phyloP scores from a whole-genome alignment of 768 basidiomycete species.

The Tricholoma bakamatsutake region DNA sequence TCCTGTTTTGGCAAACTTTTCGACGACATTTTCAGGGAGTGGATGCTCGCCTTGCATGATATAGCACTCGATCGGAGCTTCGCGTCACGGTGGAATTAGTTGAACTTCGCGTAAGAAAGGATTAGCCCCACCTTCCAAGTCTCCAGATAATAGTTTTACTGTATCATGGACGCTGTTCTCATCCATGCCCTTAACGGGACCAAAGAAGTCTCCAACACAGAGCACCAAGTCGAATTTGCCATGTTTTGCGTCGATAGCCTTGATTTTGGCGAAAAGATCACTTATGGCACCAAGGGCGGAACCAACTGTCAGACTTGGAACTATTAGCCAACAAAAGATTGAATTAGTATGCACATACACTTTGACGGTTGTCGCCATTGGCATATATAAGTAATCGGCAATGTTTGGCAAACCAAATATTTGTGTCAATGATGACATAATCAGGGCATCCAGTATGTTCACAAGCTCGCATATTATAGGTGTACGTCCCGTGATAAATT shows the following conservation, averaged over 20 bases:
- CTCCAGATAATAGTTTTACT: slow-evolving; percentile 56
- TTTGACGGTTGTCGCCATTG: slow-evolving; percentile 28
- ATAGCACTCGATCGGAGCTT: slow-evolving; percentile 88
- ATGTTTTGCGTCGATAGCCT: slow-evolving; percentile 82
- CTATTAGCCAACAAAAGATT: slow-evolving; percentile 1
- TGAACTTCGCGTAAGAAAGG: background rate
- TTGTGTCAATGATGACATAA: background rate
- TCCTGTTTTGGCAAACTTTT: slow-evolving; percentile 67
- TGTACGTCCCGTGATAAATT: no score
- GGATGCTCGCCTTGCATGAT: slow-evolving; percentile 84
- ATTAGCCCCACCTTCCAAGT: slow-evolving; percentile 49
- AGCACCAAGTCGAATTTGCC: slow-evolving; percentile 87
- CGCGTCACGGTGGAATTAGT: slow-evolving; percentile 3
- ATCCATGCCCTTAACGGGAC: slow-evolving; percentile 34
- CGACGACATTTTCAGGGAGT: slow-evolving; percentile 66
- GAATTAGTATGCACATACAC: slow-evolving; percentile 20
- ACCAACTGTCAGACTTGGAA: slow-evolving; percentile 64
- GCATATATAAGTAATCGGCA: no score
- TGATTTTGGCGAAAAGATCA: slow-evolving; percentile 76
- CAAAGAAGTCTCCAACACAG: slow-evolving; percentile 85
- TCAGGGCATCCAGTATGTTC: no score
- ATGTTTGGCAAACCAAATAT: slow-evolving; percentile 8
- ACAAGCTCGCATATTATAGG: no score
- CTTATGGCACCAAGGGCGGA: slow-evolving; percentile 70
- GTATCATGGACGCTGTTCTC: slow-evolving; percentile 42